A percentile compares a stretch with the other conserved stretches of the same genome.
phyloP scores from a whole-genome alignment of 2,329 filamentous ascomycete genomes.

The Cladosporium oxysporum region DNA sequence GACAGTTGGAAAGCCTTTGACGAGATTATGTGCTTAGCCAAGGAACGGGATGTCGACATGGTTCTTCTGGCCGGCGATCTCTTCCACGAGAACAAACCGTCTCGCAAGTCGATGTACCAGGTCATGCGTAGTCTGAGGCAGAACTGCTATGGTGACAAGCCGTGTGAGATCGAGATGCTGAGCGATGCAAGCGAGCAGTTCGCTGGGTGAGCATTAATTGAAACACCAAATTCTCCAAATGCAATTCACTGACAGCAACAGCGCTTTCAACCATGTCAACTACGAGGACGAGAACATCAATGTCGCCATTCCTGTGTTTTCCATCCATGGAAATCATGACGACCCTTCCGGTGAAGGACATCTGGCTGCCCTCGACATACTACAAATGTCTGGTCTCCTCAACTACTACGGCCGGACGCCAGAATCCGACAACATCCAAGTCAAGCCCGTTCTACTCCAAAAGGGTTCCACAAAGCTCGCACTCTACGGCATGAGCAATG shows the following conservation, averaged over 20 bases:
- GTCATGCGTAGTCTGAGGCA: constrained; percentile 92
- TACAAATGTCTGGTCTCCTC: constrained; percentile 86
- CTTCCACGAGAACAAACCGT: constrained; percentile 98
- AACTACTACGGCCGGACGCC: constrained; percentile 95
- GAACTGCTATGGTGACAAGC: constrained; percentile 93
- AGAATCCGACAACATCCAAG: constrained; percentile 88
- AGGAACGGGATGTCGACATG: constrained; percentile 93
- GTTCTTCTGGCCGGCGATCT: constrained; percentile 90
- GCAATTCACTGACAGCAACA: constrained; percentile 28
- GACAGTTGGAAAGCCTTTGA: constrained; percentile 97
- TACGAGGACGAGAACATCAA: constrained; percentile 98
- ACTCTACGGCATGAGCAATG: constrained; percentile 91
- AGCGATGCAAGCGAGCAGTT: constrained; percentile 93
- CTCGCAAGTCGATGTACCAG: constrained; percentile 92
- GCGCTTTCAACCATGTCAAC: constrained; percentile 88
- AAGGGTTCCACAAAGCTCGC: constrained; percentile 93
- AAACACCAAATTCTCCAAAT: not conserved
- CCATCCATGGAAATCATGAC: constrained; percentile 97
- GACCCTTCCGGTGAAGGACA: constrained; percentile 97
- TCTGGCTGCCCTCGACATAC: constrained; percentile 83
- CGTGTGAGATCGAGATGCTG: constrained; percentile 90
- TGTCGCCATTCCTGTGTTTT: constrained; percentile 94
- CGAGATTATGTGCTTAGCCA: constrained; percentile 88
- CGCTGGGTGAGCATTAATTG: constrained; percentile 38
- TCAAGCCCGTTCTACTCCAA: constrained; percentile 89